Conservation (phyloP, 2,329 filamentous ascomycete species). For the Tolypocladium ovalisporum region DNA sequence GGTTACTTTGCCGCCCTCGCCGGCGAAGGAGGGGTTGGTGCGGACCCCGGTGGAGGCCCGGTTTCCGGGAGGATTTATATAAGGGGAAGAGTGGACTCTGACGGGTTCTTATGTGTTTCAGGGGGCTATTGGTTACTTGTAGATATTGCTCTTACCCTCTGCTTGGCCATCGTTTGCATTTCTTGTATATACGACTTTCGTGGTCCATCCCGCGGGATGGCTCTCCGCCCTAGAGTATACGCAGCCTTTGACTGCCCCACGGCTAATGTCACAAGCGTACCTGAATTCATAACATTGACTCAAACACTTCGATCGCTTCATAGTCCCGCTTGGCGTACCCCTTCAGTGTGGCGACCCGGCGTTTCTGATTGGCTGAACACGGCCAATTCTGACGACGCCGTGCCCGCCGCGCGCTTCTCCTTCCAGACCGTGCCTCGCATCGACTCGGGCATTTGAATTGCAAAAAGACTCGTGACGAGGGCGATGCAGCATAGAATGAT, state of each 20-base stretch:
- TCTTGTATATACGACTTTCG: background rate
- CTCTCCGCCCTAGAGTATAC: background rate
- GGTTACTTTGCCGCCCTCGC: slow-evolving; percentile 15
- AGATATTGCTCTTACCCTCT: background rate
- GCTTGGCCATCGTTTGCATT: background rate
- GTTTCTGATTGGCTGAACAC: background rate
- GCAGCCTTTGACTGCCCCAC: too few species aligned
- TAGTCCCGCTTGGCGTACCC: background rate
- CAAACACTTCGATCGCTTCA: too few species aligned
- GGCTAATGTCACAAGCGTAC: too few species aligned
- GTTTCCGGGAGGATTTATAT: background rate
- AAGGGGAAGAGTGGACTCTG: background rate
- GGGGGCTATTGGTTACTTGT: background rate
- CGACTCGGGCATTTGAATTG: background rate
- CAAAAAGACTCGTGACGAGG: background rate
- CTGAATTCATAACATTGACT: too few species aligned
- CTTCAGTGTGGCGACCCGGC: background rate
- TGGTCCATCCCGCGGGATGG: background rate
- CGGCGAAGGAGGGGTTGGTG: background rate
- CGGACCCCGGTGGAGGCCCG: background rate
- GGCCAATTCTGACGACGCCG: background rate
- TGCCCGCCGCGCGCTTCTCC: background rate
- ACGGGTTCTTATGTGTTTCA: background rate
- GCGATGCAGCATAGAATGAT: slow-evolving; percentile 1
- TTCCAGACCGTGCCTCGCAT: background rate